These are phyloP conservation scores for Ceratobasidium sp. DNA, from an alignment of 1,284 basidiomycete species.

Conservation along the genomic window DNA sequence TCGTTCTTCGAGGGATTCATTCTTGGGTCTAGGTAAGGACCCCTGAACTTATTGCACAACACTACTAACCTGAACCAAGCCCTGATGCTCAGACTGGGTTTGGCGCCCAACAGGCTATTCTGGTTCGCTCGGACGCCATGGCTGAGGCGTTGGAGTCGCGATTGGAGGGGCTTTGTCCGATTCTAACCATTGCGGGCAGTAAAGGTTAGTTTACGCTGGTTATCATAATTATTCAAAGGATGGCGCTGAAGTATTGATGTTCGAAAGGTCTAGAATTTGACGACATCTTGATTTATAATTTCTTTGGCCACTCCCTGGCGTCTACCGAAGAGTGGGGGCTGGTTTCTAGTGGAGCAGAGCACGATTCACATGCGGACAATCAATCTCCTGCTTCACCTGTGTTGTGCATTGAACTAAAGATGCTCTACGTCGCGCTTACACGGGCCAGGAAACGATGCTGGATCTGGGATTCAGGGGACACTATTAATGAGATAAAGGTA, in stretches of 20 bases:
- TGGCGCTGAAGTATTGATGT: background rate
- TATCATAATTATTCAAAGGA: too few relatives aligned
- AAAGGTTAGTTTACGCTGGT: conserved; percentile 41
- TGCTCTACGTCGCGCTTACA: conserved; percentile 48
- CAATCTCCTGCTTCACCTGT: conserved; percentile 1
- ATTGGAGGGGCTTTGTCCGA: conserved; percentile 72
- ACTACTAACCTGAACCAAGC: background rate
- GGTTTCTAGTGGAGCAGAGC: background rate
- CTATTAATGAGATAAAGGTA: background rate
- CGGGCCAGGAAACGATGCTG: conserved; percentile 47
- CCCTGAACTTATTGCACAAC: too few relatives aligned
- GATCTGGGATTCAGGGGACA: conserved; percentile 46
- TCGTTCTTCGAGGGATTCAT: background rate
- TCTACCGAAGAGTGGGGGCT: conserved; percentile 22
- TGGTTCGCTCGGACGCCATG: conserved; percentile 74
- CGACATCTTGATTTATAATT: conserved; percentile 46
- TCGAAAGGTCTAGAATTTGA: conserved; percentile 7
- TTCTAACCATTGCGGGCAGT: conserved; percentile 59
- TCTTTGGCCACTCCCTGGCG: conserved; percentile 44
- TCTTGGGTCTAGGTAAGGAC: background rate
- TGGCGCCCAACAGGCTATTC: conserved; percentile 59
- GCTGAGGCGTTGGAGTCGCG: conserved; percentile 64
- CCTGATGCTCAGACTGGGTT: background rate
- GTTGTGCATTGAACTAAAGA: conserved; percentile 44
- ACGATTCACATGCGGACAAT: conserved; percentile 58